These are phyloP conservation scores for Polyrhizophydium stewartii DNA, from an alignment of 371 early-diverging fungal genomes.

Conservation along the genomic window DNA sequence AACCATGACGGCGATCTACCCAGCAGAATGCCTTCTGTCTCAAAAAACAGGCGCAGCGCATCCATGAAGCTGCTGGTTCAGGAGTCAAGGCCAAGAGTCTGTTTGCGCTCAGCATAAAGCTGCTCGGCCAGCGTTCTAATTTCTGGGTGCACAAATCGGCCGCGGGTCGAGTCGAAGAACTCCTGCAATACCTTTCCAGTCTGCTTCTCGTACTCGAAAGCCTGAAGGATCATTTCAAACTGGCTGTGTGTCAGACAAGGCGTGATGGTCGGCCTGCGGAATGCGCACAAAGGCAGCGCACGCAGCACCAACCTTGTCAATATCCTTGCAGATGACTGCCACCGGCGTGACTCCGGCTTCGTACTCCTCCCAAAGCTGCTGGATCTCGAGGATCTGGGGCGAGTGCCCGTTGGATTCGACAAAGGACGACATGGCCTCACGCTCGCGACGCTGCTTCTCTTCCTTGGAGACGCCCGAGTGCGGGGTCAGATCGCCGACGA, in stretches of 20 bases:
- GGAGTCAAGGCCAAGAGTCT: neutral
- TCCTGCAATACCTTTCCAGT: constrained; percentile 49
- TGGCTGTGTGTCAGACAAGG: too few relatives aligned
- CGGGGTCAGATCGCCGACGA: constrained; percentile 93
- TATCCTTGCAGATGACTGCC: constrained; percentile 80
- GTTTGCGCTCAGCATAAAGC: constrained; percentile 59
- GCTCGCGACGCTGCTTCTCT: constrained; percentile 71
- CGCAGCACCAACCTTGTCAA: constrained; percentile 81
- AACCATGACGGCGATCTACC: too few relatives aligned
- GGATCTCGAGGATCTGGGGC: constrained; percentile 63
- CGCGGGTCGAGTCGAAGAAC: constrained; percentile 78
- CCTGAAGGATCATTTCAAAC: constrained; percentile 88
- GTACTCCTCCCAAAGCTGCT: constrained; percentile 80
- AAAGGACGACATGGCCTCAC: constrained; percentile 68
- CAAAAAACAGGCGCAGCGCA: neutral
- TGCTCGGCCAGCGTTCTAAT: constrained; percentile 80
- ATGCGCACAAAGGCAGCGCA: neutral
- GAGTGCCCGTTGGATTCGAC: constrained; percentile 54
- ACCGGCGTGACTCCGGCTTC: constrained; percentile 74
- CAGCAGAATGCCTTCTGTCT: neutral
- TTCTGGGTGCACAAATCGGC: constrained; percentile 74
- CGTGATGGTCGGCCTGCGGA: too few relatives aligned
- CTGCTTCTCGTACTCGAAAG: constrained; percentile 78
- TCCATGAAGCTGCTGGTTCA: neutral
- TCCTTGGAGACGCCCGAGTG: constrained; percentile 70